phyloP scores from a whole-genome alignment of 2,329 filamentous ascomycete genomes.

The Paraconiothyrium sp. region DNA sequence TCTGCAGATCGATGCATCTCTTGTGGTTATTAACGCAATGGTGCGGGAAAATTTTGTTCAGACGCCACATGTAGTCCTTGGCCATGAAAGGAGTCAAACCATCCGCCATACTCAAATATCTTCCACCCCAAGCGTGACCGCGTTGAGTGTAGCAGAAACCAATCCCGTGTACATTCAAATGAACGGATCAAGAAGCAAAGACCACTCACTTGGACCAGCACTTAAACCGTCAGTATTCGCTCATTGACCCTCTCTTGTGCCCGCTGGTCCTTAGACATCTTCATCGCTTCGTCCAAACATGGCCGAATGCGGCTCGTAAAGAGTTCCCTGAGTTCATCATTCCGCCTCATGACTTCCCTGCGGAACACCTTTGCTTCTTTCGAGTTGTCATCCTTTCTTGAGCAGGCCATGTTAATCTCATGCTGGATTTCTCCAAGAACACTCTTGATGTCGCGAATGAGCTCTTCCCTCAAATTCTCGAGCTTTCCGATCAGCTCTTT shows the following conservation, averaged over 20 bases:
- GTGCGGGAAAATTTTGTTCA: neutral
- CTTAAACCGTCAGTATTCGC: neutral
- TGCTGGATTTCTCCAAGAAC: neutral
- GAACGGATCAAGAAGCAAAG: neutral
- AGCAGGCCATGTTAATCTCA: constrained; percentile 5
- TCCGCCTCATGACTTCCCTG: neutral
- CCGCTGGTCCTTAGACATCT: neutral
- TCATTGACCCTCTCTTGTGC: neutral
- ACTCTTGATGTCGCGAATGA: neutral
- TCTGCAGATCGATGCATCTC: neutral
- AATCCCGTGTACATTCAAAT: neutral
- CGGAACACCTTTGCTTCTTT: neutral
- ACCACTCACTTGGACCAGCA: neutral
- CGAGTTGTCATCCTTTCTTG: neutral
- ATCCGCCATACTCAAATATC: neutral
- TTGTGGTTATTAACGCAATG: neutral
- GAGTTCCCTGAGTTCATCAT: neutral
- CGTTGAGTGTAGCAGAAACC: neutral
- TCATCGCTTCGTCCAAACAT: neutral
- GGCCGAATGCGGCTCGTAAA: neutral
- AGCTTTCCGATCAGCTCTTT: neutral
- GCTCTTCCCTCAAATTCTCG: neutral
- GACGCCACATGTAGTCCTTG: no score
- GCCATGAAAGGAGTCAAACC: neutral
- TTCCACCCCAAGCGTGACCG: neutral